phyloP scores from a whole-genome alignment of 352 stramenopile species.

The Phytophthora gonapodyides region DNA sequence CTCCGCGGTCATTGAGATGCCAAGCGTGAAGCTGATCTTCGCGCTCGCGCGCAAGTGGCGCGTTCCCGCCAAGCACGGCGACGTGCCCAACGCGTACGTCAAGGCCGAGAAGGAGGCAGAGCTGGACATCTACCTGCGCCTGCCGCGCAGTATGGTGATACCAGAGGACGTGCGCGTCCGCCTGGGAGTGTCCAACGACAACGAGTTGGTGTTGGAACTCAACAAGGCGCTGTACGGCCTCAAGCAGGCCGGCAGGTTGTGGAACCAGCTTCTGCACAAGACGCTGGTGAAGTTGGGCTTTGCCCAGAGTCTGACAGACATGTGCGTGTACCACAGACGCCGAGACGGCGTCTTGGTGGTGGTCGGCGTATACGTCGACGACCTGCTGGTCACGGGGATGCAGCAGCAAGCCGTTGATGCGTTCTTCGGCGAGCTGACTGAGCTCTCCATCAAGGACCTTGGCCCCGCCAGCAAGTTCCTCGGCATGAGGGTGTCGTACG shows the following conservation, averaged over 20 bases:
- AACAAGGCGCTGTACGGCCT: constrained; percentile 38
- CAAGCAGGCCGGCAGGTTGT: constrained; percentile 37
- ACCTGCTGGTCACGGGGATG: constrained; percentile 29
- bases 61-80: constrained; percentile 26
- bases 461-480: constrained; percentile 31
- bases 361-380: constrained; percentile 36
- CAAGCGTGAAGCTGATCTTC: constrained; percentile 27
- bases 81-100: constrained; percentile 39
- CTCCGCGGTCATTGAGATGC: constrained; percentile 32
- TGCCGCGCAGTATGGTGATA: constrained; percentile 28
- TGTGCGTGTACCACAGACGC: constrained; percentile 30
- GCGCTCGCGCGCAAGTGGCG: constrained; percentile 7
- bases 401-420: constrained; percentile 3
- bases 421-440: constrained; percentile 17
- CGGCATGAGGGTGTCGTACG: constrained; percentile 29
- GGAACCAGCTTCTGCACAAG: constrained; percentile 25
- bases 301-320: constrained; percentile 23
- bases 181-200: background rate
- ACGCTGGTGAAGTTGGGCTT: constrained; percentile 23
- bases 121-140: constrained; percentile 25
- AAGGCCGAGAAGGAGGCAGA: constrained; percentile 24
- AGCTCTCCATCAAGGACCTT: constrained; percentile 37
- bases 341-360: background rate
- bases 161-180: background rate
- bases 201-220: constrained; percentile 20